These are phyloP conservation scores for Zychaea mexicana DNA, from an alignment of 371 early-diverging fungal species.

Conservation along the genomic window DNA sequence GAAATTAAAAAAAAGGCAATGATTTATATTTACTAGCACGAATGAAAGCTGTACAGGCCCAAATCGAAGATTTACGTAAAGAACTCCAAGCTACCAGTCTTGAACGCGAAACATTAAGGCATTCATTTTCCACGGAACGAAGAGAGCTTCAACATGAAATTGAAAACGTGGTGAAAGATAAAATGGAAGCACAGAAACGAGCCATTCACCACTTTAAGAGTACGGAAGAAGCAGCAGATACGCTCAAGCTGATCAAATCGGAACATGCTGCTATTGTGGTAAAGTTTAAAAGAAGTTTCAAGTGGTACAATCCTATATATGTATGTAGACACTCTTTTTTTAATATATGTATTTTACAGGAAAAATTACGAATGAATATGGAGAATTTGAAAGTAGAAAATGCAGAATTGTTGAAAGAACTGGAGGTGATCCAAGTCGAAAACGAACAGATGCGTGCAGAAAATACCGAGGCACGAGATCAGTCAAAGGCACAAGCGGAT, in stretches of 20 bases:
- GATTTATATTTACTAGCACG: background rate
- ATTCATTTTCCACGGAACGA: constrained; percentile 5
- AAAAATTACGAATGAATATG: constrained; percentile 6
- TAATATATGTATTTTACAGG: background rate
- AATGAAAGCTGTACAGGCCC: background rate
- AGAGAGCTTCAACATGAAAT: constrained; percentile 5
- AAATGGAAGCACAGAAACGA: constrained; percentile 19
- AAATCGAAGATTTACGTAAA: constrained; percentile 2
- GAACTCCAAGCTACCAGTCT: background rate
- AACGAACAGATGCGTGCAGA: background rate
- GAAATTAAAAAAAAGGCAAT: background rate
- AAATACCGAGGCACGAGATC: background rate
- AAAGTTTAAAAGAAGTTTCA: background rate
- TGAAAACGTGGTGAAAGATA: constrained; percentile 1
- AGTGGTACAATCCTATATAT: background rate
- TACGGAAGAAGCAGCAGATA: constrained; percentile 13
- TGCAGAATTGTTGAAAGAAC: background rate
- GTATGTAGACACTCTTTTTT: no score
- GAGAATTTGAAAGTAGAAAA: constrained; percentile 11
- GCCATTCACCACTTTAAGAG: constrained; percentile 18
- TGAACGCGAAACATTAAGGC: constrained; percentile 5
- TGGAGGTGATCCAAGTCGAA: background rate
- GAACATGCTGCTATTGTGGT: constrained; percentile 20
- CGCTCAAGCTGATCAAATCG: constrained; percentile 14
- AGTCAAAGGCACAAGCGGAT: background rate